These are phyloP conservation scores for Daldinia decipiens DNA, from an alignment of 495 filamentous ascomycete genomes.

Conservation along the genomic window DNA sequence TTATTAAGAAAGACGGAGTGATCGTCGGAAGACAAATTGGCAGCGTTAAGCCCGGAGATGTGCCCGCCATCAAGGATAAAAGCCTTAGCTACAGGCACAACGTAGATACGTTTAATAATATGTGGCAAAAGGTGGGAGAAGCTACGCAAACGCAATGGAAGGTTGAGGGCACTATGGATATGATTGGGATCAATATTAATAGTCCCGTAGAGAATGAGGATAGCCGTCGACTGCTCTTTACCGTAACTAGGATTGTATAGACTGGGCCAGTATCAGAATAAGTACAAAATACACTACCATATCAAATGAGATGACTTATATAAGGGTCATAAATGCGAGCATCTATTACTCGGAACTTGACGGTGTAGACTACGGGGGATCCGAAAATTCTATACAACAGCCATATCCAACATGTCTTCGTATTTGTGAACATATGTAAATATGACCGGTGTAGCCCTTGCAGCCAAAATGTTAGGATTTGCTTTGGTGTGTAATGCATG, in stretches of 20 bases:
- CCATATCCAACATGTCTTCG: too few relatives aligned
- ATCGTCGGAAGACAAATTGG: conserved; percentile 63
- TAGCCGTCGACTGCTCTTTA: conserved; percentile 23
- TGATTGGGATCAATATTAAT: conserved; percentile 36
- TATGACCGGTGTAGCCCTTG: too few relatives aligned
- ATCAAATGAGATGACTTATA: too few relatives aligned
- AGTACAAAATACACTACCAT: too few relatives aligned
- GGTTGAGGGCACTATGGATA: conserved; percentile 47
- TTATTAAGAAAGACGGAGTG: conserved; percentile 56
- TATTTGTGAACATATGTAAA: too few relatives aligned
- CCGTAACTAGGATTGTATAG: conserved; percentile 12
- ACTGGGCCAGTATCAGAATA: too few relatives aligned
- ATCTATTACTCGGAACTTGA: too few relatives aligned
- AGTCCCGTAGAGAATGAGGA: conserved; percentile 25
- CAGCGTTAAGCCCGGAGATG: conserved; percentile 45
- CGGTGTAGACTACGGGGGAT: too few relatives aligned
- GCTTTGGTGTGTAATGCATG: too few relatives aligned
- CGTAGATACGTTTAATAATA: conserved; percentile 52
- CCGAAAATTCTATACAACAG: too few relatives aligned
- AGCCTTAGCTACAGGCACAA: conserved; percentile 57
- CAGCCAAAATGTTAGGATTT: too few relatives aligned
- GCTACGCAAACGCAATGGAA: conserved; percentile 58
- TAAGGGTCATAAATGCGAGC: too few relatives aligned
- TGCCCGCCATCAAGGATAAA: conserved; percentile 37
- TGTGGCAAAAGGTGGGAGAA: conserved; percentile 62